phyloP scores from a whole-genome alignment of 768 basidiomycete species.

The Polyporus arcularius region DNA sequence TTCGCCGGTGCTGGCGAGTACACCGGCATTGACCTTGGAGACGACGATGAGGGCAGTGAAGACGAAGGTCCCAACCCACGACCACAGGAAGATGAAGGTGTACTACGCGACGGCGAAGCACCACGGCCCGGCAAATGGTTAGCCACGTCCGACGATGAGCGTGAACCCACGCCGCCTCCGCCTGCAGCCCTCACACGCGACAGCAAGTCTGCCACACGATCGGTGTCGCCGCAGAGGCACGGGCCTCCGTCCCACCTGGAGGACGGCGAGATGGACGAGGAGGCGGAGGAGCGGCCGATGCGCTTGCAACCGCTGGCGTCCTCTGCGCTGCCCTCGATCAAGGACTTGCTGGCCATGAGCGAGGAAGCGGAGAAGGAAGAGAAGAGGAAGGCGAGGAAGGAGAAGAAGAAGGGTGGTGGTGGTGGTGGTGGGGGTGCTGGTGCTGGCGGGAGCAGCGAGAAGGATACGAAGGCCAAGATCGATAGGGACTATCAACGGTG shows the following conservation, averaged over 20 bases:
- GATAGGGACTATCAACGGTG: slow-evolving; percentile 62
- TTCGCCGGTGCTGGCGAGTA: slow-evolving; percentile 88
- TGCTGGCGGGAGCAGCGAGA: slow-evolving; percentile 33
- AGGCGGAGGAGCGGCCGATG: slow-evolving; percentile 40
- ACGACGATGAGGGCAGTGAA: slow-evolving; percentile 38
- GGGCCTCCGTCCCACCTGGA: slow-evolving; percentile 17
- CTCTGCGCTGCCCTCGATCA: slow-evolving; percentile 82
- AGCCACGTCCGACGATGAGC: slow-evolving; percentile 21
- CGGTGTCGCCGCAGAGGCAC: slow-evolving; percentile 1
- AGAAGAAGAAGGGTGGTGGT: slow-evolving; percentile 49
- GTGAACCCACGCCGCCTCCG: slow-evolving; percentile 2
- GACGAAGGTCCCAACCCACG: not conserved
- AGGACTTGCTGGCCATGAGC: slow-evolving; percentile 79
- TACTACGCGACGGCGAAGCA: slow-evolving; percentile 11
- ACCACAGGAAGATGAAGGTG: slow-evolving; percentile 9
- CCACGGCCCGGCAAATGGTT: slow-evolving; percentile 19
- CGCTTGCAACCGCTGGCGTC: slow-evolving; percentile 76
- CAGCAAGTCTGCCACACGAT: slow-evolving; percentile 2
- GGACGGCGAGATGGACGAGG: slow-evolving; percentile 44
- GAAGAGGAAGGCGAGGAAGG: slow-evolving; percentile 74
- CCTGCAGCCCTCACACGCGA: not conserved
- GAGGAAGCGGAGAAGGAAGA: slow-evolving; percentile 61
- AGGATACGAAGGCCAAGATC: slow-evolving; percentile 44
- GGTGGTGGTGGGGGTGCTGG: slow-evolving; percentile 54
- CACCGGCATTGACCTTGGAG: slow-evolving; percentile 61